phyloP scores from a whole-genome alignment of 148 eudicot genomes.

The Linanthus parryae region DNA sequence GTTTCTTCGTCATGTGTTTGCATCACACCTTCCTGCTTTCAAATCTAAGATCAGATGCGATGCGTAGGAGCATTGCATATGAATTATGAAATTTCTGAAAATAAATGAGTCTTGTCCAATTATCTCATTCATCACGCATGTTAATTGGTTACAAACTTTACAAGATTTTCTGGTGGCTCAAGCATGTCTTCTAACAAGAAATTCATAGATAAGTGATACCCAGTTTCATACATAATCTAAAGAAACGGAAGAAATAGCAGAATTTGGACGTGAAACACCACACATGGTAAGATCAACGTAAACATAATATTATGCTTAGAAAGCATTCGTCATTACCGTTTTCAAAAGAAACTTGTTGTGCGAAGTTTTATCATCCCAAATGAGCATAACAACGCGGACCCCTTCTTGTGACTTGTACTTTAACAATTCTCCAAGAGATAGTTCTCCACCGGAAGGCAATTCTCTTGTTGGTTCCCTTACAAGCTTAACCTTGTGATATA shows the following conservation, averaged over 20 bases:
- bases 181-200: too few relatives aligned
- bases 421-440: conserved; percentile 26
- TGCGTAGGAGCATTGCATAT: too few relatives aligned
- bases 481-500: conserved; percentile 26
- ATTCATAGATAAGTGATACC: too few relatives aligned
- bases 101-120: too few relatives aligned
- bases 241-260: too few relatives aligned
- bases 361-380: conserved; percentile 36
- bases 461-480: conserved; percentile 28
- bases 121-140: too few relatives aligned
- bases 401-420: conserved; percentile 36
- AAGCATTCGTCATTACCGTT: conserved; percentile 18
- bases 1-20: conserved; percentile 35
- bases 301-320: background rate
- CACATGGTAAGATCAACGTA: background rate
- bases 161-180: too few relatives aligned
- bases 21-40: conserved; percentile 32
- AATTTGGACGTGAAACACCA: too few relatives aligned
- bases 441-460: conserved; percentile 26
- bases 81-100: too few relatives aligned
- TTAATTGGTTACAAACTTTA: too few relatives aligned
- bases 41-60: conserved; percentile 7
- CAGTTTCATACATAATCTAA: too few relatives aligned
- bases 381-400: conserved; percentile 24
- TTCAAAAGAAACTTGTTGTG: conserved; percentile 25